Evolutionary conservation across 164 flowering plant species (phyloP).

Genomic region (Vitis amurensis): DNA sequence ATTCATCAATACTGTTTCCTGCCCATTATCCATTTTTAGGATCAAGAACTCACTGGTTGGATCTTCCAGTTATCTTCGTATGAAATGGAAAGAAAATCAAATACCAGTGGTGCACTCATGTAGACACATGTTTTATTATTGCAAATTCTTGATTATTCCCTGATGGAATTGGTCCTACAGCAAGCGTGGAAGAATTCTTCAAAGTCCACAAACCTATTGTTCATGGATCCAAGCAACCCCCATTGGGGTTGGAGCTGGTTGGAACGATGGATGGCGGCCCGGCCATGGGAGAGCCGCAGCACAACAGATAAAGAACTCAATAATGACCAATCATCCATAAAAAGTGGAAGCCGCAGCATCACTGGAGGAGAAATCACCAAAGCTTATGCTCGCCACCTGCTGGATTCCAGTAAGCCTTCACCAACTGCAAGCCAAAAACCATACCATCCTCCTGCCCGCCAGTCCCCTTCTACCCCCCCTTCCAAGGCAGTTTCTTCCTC

Average conservation of each 20-base stretch:
- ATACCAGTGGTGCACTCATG: no score
- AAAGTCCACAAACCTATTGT: conserved; percentile 49
- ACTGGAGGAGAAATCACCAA: conserved; percentile 59
- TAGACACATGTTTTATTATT: no score
- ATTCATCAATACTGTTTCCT: neutral
- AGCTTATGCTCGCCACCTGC: conserved; percentile 57
- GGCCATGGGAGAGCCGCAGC: conserved; percentile 66
- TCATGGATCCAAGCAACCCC: conserved; percentile 83
- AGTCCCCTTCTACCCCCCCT: conserved; percentile 52
- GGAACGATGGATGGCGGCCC: conserved; percentile 90
- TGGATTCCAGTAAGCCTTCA: conserved; percentile 43
- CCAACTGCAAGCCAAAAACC: conserved; percentile 45
- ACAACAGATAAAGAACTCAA: conserved; percentile 49
- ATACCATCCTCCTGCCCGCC: conserved; percentile 26
- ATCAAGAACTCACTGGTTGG: no score
- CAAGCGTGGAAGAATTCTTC: conserved; percentile 65
- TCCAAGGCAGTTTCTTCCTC: conserved; percentile 24
- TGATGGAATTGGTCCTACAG: conserved; percentile 26
- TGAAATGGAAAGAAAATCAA: no score
- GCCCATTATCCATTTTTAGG: neutral
- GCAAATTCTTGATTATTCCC: no score
- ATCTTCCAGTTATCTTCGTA: no score
- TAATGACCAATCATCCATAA: conserved; percentile 47
- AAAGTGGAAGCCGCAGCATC: conserved; percentile 36
- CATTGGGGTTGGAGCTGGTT: conserved; percentile 99